Base-by-base conservation (phyloP, 2,329 filamentous ascomycete species). In the Clonostachys byssicola region DNA sequence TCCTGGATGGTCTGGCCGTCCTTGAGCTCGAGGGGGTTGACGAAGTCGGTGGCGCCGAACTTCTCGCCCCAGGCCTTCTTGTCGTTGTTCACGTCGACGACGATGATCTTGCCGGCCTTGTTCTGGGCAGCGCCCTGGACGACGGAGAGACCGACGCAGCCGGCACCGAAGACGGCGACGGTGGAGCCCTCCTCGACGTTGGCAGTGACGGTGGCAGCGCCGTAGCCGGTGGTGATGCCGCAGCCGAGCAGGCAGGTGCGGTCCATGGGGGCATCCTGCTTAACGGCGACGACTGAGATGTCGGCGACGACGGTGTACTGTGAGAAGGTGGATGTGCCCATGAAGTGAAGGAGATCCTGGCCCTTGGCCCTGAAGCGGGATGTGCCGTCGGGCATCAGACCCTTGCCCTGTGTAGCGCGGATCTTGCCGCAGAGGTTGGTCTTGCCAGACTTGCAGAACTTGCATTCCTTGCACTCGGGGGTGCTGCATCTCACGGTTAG, bases 361-460 rank as follows among this genome's bases (percentile, higher is more conserved):
- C 94, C 94, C 71, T 92, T 94, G 80, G 86, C 91, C 72, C 82
- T 89, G 84, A 97, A 96, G 61, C 94, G 88, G 49, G 88, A 87
- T 56, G 92, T 97, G 60, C 92, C 92, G 69, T 99, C 94, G 49
- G 94, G 94, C 92, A 99, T 96, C 58, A 96, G 83, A 63, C 94
- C 94, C 71, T 85, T 88, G 60, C 94, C 94, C 75, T 99, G 94
- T 41, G 94, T 97, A 42, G 90, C 89, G 61, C 94, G 87, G 71
- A 99, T 99, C 83, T 97, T 97, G 69, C 94, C 94, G 75, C 92
- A 97, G 49, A 97, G 87, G 74, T 97, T 96, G 62, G 92, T 97
- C 85, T 99, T 99, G 74, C 92, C 94, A 40, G 92, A 97, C 72
- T 90, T 94, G 86, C 94, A 99, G 81, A 97, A 97, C 78, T 97